Evolutionary conservation across 495 filamentous ascomycete species (phyloP).

Genomic region (Penicillium atrosanguineum): DNA sequence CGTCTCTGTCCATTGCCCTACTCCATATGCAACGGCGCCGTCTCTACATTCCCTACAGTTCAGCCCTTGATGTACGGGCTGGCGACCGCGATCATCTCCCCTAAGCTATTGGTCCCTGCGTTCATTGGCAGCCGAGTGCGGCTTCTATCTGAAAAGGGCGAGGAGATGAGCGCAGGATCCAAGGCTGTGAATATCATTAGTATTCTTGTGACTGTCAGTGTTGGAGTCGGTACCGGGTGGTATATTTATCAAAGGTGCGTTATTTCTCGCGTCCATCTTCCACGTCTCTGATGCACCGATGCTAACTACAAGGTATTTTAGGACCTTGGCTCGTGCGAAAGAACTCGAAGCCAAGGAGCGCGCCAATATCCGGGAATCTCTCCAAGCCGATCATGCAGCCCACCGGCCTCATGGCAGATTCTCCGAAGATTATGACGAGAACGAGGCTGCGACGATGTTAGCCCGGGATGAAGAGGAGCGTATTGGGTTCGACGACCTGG

Average conservation of each 20-base stretch:
- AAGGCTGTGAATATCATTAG: constrained; percentile 75
- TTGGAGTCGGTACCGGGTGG: constrained; percentile 75
- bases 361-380: constrained; percentile 41
- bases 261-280: not conserved
- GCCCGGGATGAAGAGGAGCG: constrained; percentile 49
- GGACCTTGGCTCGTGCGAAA: constrained; percentile 77
- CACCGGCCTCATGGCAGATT: constrained; percentile 40
- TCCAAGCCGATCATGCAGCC: constrained; percentile 39
- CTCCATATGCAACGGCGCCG: constrained; percentile 87
- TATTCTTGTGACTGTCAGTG: constrained; percentile 66
- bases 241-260: constrained; percentile 74
- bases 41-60: constrained; percentile 90
- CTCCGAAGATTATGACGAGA: constrained; percentile 45
- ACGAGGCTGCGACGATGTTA: constrained; percentile 41
- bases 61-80: constrained; percentile 69
- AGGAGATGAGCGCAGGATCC: constrained; percentile 51
- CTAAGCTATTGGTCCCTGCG: constrained; percentile 87
- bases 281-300: not conserved
- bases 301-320: constrained; percentile 19
- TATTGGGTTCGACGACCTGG: constrained; percentile 45
- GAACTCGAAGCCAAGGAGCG: constrained; percentile 84
- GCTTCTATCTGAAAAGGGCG: constrained; percentile 64
- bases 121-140: constrained; percentile 80
- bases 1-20: constrained; percentile 93
- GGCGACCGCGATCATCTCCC: constrained; percentile 73